phyloP scores from a whole-genome alignment of 2,329 filamentous ascomycete species.

The Aciculosporium take region DNA sequence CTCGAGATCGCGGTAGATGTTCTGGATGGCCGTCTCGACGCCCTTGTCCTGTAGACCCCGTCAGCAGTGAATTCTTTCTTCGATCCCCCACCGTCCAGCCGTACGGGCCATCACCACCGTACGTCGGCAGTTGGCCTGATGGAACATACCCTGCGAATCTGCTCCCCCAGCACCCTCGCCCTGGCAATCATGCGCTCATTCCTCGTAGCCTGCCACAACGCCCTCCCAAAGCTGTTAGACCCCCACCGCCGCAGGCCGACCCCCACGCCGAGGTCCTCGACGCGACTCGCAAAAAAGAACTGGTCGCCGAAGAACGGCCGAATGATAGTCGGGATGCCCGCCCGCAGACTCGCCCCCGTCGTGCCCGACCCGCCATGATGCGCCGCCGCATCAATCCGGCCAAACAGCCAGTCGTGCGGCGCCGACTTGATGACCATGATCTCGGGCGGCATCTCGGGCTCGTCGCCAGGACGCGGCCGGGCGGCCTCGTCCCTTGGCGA shows the following conservation, averaged over 20 bases:
- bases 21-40: constrained; percentile 79
- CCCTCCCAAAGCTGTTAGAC: constrained; percentile 68
- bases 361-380: constrained; percentile 94
- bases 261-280: constrained; percentile 88
- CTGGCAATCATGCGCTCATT: constrained; percentile 85
- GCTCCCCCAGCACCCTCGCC: constrained; percentile 66
- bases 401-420: constrained; percentile 94
- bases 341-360: constrained; percentile 80
- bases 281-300: constrained; percentile 81
- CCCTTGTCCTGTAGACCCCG: constrained; percentile 56
- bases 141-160: constrained; percentile 66
- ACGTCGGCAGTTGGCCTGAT: neutral
- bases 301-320: constrained; percentile 97
- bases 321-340: constrained; percentile 85
- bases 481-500: constrained; percentile 30
- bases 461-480: constrained; percentile 41
- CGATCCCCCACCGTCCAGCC: too few species aligned
- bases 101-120: too few species aligned
- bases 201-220: constrained; percentile 82
- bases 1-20: constrained; percentile 87
- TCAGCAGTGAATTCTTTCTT: too few species aligned
- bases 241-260: constrained; percentile 82
- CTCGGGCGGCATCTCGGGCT: constrained; percentile 57
- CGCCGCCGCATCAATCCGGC: constrained; percentile 81
- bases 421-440: constrained; percentile 82